phyloP scores from a whole-genome alignment of 495 filamentous ascomycete genomes.

The Massariosphaeria phaeospora region DNA sequence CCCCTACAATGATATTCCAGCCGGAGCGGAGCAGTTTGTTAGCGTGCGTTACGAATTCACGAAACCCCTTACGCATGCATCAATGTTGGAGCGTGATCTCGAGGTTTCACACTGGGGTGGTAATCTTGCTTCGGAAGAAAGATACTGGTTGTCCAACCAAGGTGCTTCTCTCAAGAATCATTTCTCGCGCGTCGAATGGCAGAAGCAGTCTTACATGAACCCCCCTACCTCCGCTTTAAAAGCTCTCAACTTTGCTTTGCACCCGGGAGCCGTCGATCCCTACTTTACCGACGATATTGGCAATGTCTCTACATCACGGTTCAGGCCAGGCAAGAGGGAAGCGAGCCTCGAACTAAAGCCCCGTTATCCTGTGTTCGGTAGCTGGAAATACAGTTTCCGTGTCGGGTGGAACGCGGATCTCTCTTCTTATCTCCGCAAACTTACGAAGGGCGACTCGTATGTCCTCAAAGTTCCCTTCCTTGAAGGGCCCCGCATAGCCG shows the following conservation, averaged over 20 bases:
- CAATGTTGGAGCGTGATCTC: slow-evolving; percentile 75
- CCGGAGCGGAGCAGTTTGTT: slow-evolving; percentile 65
- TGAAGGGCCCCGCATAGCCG: slow-evolving; percentile 77
- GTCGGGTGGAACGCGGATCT: slow-evolving; percentile 91
- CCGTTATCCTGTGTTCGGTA: slow-evolving; percentile 87
- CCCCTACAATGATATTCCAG: slow-evolving; percentile 73
- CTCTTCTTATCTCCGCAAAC: slow-evolving; percentile 63
- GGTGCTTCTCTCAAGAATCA: slow-evolving; percentile 77
- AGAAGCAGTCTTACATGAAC: slow-evolving; percentile 68
- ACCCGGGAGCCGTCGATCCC: slow-evolving; percentile 68
- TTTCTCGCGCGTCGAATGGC: slow-evolving; percentile 84
- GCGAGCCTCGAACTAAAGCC: slow-evolving; percentile 85
- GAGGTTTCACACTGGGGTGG: slow-evolving; percentile 98
- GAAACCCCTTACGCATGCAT: slow-evolving; percentile 74
- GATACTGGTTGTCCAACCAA: slow-evolving; percentile 82
- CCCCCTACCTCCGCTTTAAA: slow-evolving; percentile 71
- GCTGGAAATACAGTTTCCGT: slow-evolving; percentile 95
- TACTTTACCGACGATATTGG: slow-evolving; percentile 98
- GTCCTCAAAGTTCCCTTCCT: slow-evolving; percentile 95
- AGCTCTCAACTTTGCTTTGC: slow-evolving; percentile 73
- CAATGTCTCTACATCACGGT: slow-evolving; percentile 90
- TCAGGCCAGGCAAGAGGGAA: slow-evolving; percentile 71
- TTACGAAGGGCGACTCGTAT: slow-evolving; percentile 57
- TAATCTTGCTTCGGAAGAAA: slow-evolving; percentile 89
- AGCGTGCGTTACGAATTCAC: slow-evolving; percentile 93